Evolutionary conservation across 257 asterid species (phyloP).

Genomic region (Solanum pinnatisectum): DNA sequence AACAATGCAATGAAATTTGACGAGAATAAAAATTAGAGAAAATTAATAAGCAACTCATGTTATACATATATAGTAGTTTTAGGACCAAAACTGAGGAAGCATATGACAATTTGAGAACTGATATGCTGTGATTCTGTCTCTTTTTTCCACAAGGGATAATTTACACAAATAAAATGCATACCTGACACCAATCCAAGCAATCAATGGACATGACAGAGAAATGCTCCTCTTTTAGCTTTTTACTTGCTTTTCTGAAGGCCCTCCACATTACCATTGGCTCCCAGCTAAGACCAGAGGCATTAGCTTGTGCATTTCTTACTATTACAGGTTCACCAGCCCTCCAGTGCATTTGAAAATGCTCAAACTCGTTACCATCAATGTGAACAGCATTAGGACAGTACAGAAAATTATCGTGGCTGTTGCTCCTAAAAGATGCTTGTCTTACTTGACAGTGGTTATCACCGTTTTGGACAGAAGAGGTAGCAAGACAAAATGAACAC

Average conservation of each 20-base stretch:
- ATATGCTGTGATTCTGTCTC: background rate
- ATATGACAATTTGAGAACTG: background rate
- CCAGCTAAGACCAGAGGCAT: constrained; percentile 81
- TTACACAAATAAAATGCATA: constrained; percentile 12
- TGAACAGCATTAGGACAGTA: constrained; percentile 61
- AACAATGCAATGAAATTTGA: background rate
- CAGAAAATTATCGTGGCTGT: constrained; percentile 43
- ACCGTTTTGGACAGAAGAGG: constrained; percentile 3
- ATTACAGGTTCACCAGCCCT: constrained; percentile 76
- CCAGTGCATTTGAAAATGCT: constrained; percentile 84
- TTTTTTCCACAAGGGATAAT: background rate
- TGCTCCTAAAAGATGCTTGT: constrained; percentile 46
- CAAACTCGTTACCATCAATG: constrained; percentile 25
- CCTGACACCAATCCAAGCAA: constrained; percentile 88
- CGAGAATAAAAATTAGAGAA: background rate
- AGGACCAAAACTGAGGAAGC: background rate
- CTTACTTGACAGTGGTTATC: constrained; percentile 22
- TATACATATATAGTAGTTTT: background rate
- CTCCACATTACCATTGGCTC: constrained; percentile 86
- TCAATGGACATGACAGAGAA: constrained; percentile 62
- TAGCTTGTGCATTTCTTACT: constrained; percentile 39
- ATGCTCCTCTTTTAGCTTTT: constrained; percentile 35
- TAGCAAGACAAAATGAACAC: constrained; percentile 32
- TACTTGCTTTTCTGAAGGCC: constrained; percentile 63
- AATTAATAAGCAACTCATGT: background rate